Base-by-base conservation (phyloP, 352 stramenopile genomes). In the Phytophthora sojae region DNA sequence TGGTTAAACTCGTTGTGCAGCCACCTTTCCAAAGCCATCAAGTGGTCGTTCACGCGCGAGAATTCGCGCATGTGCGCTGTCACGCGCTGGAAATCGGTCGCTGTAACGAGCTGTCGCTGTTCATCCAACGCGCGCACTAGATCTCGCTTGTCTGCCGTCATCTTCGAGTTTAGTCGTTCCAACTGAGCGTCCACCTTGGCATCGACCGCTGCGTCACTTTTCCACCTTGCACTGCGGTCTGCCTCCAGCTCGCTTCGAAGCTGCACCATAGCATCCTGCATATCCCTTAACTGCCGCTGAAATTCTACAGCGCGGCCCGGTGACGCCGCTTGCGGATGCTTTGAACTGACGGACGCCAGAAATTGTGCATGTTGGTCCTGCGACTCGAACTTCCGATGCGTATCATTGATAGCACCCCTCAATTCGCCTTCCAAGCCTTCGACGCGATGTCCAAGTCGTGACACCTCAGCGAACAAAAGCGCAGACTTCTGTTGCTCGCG, bases 401-500 rank as follows among this genome's bases (percentile, higher is more conserved):
- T 79, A 12, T 90, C 79, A 0, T 85, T 81, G 5, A 69, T 49
- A 15, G 79, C 21, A 6, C 61, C 64, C 26, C 69, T 75, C 19
- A 81, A 15, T 15, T 69, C 66, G 21, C 69, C 59, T 29, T 89
- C 82, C 5, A 86, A 19, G 4, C 67, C 74, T 49, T 88, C 82
- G 0, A 92, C 69, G 14, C 66, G 65, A n/a, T 88, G 82, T 1
- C 82, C 82, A 17, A 92, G 51, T 11, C 84, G 72, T 17, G 80
- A 42, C 17, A 92, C 65, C 69, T 94, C 87, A 4, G 85, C 87
- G 59, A 94, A 93, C 5, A 94, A 62, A 17, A 93, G 68, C 7
- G 85, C 83, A 9, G 77, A 72, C 29, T 94, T 94, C 50, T 93
- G 82, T 25, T 93, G 83, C 54, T 93, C 83, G 6, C 78, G 83